Evolutionary conservation across 805 yeast species (phyloP), one percentile per base, ranked within the genome.

Genomic region (Ogataea minuta): DNA sequence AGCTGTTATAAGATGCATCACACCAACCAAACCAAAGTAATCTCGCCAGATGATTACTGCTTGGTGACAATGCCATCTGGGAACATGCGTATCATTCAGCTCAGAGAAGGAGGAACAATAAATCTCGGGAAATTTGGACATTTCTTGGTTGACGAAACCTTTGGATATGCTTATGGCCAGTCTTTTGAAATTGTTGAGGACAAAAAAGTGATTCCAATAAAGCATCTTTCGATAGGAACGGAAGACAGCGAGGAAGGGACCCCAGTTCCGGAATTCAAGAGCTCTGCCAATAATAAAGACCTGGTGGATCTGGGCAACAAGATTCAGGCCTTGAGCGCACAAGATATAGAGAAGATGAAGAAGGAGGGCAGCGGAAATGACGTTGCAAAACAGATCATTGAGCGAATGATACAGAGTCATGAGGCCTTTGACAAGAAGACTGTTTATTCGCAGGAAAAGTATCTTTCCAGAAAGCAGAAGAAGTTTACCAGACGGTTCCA

Each of bases 91-190:
- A 72, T 90, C 27, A 78, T 84, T n/a, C 77, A 81, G 50, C 66
- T 90, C 43, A 72, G 70, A 34, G 71, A 76, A 3, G 79, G 75
- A 23, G 78, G 81, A 0, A 59, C 74, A 9, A 72, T 93, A 13
- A 77, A 79, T 39, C 70, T 93, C 48, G 99, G 99, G 2, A 91
- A 93, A 59, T 93, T 91, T 62, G 99, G 99, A 13, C 70, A 83
- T 0, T 93, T 93, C 59, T 66, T 72, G 21, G 87, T 84, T 2
- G 77, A 81, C 46, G 83, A 77, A 36, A 72, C 91, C 9, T 60
- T 91, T 28, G 97, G 96, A 3, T 81, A 71, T 52, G 84, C 89
- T 5, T 84, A 76, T 54, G 99, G 98, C 1, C 91, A 86, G 50
- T 78, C 95, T 1, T 93, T 90, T 64, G 97, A 91, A 56, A 83